A percentile compares a stretch with the other conserved stretches of the same genome.
Evolutionary conservation across 2,329 filamentous ascomycete species (phyloP).

Genomic region (Tympanopsis confertula): DNA sequence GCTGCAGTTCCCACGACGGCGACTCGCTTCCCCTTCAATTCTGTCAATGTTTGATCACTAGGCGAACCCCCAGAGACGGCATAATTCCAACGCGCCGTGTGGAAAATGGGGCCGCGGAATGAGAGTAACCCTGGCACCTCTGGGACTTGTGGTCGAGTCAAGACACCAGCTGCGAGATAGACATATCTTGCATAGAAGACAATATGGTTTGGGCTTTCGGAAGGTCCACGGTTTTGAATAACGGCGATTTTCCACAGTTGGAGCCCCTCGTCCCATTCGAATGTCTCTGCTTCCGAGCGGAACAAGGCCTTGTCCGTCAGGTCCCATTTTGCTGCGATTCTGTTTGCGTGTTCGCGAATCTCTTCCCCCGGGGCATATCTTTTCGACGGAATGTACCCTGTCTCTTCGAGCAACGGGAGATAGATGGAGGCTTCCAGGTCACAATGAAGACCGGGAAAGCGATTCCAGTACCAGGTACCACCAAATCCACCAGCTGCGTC

Average conservation of each 20-base stretch:
- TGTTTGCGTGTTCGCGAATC: slow-evolving; percentile 30
- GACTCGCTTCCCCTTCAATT: slow-evolving; percentile 12
- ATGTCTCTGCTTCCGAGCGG: slow-evolving; percentile 25
- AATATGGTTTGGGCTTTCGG: no score
- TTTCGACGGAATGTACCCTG: slow-evolving; percentile 41
- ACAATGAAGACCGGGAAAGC: slow-evolving; percentile 34
- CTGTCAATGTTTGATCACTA: slow-evolving; percentile 13
- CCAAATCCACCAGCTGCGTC: slow-evolving; percentile 34
- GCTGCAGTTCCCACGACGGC: slow-evolving; percentile 13
- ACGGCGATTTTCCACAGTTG: slow-evolving; percentile 10
- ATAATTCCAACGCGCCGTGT: slow-evolving; percentile 32
- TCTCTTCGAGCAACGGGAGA: slow-evolving; percentile 48
- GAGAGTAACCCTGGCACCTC: slow-evolving; percentile 22
- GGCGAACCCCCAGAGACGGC: slow-evolving; percentile 22
- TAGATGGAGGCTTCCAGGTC: slow-evolving; percentile 51
- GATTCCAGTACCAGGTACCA: slow-evolving; percentile 35
- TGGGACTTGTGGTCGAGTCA: slow-evolving; percentile 28
- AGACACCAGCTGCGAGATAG: slow-evolving; percentile 24
- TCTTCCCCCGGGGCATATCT: slow-evolving; percentile 31
- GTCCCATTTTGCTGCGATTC: slow-evolving; percentile 28
- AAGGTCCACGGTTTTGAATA: slow-evolving; percentile 11
- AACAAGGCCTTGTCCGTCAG: slow-evolving; percentile 32
- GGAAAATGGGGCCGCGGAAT: slow-evolving; percentile 27
- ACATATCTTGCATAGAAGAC: no score
- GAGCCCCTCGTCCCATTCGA: slow-evolving; percentile 31